Conservation (phyloP, 495 filamentous ascomycete species). For the Emericellopsis terricola region DNA sequence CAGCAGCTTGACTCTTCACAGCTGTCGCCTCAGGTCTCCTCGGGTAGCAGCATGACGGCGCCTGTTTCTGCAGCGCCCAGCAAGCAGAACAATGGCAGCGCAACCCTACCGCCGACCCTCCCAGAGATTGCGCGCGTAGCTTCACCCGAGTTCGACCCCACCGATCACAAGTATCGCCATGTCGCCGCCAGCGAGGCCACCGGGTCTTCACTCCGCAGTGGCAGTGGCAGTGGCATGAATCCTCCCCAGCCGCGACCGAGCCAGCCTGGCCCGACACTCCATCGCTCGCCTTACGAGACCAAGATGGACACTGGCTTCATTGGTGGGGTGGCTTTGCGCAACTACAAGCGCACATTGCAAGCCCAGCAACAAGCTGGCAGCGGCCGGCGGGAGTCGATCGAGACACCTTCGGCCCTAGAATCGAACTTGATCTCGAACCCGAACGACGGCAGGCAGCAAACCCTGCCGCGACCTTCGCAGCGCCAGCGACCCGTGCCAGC, state of each 20-base stretch:
- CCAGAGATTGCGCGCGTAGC: slow-evolving; percentile 28
- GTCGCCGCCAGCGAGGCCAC: slow-evolving; percentile 2
- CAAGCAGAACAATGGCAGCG: slow-evolving; percentile 6
- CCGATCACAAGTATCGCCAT: background rate
- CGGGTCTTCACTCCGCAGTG: too few relatives aligned
- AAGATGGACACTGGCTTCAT: slow-evolving; percentile 16
- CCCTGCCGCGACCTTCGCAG: slow-evolving; percentile 5
- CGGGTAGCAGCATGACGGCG: too few relatives aligned
- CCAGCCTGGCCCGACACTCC: background rate
- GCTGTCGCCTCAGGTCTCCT: too few relatives aligned
- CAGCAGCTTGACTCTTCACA: background rate
- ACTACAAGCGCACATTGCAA: slow-evolving; percentile 14
- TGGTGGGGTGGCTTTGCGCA: slow-evolving; percentile 20
- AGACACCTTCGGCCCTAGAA: too few relatives aligned
- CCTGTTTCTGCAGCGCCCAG: background rate
- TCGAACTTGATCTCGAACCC: too few relatives aligned
- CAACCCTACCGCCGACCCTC: slow-evolving; percentile 18
- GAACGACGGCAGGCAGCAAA: too few relatives aligned
- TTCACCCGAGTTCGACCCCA: slow-evolving; percentile 15
- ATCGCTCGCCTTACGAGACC: slow-evolving; percentile 11
- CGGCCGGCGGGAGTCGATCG: too few relatives aligned
- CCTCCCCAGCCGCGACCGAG: background rate
- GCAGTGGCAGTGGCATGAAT: too few relatives aligned
- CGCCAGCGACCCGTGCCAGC: slow-evolving; percentile 11
- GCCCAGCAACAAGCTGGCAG: too few relatives aligned